Conservation (phyloP, 2,329 filamentous ascomycete species). For the Cytospora schulzeri region DNA sequence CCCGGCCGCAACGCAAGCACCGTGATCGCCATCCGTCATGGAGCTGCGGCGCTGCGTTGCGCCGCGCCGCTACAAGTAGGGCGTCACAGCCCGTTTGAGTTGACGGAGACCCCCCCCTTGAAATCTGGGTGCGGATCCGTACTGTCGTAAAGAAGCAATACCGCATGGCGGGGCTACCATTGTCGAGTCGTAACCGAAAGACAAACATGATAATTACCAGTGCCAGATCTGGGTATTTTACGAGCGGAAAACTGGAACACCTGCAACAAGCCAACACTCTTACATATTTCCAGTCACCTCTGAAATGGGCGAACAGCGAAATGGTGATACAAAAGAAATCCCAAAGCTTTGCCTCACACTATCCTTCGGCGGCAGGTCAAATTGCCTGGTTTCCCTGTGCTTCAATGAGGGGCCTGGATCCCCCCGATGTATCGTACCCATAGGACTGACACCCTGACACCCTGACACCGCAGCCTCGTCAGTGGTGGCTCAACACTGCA, state of each 20-base stretch:
- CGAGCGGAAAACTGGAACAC: background rate
- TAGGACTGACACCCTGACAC: background rate
- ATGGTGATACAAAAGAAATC: background rate
- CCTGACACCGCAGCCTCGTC: constrained; percentile 20
- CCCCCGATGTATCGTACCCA: constrained; percentile 14
- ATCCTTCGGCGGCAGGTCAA: background rate
- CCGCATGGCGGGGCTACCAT: background rate
- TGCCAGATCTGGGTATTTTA: background rate
- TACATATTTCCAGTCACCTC: background rate
- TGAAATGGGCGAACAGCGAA: constrained; percentile 3
- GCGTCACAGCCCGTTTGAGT: constrained; percentile 20
- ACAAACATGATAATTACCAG: background rate
- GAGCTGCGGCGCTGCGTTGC: constrained; percentile 17
- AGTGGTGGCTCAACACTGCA: constrained; percentile 20
- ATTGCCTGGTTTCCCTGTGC: background rate
- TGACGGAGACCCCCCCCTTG: constrained; percentile 20
- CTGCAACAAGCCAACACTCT: background rate
- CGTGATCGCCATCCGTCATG: constrained; percentile 21
- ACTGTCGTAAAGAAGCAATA: constrained; percentile 13
- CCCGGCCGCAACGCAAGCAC: constrained; percentile 21
- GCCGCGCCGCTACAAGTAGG: constrained; percentile 14
- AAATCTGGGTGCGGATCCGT: constrained; percentile 1
- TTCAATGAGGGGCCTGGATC: background rate
- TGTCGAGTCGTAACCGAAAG: background rate
- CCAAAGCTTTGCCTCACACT: constrained; percentile 1